Base-by-base conservation (phyloP, 73 alveolate genomes). In the Paramecium biaurelia region DNA sequence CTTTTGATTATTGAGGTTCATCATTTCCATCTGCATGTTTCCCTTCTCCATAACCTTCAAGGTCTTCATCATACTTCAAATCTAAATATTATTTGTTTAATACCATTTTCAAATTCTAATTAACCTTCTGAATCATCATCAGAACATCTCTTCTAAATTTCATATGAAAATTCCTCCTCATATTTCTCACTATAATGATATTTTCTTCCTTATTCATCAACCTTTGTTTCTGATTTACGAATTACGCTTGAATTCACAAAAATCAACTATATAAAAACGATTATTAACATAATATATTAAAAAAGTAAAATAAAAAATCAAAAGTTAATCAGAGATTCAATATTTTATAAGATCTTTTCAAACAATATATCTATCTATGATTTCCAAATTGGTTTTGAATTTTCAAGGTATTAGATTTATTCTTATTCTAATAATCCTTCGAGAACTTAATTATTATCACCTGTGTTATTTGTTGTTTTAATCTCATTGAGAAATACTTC, bases 171-270 rank as follows among this genome's bases (percentile, higher is more conserved):
- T 32, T 63, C 84, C 84, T 63, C 84, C 45, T 63, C 84, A 24
- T 63, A 63, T 32, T 26, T 63, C 45, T 63, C 84, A 63, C 84
- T 63, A 30, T 63, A 63, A 63, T 63, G 84, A 32, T 63, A 63
- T 9, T 32, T 63, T 30, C 84, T 26, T 12, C 84, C 84, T 24
- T 63, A 63, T 26, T 63, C 84, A 32, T 63, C 84, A 1, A 63
- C 47, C 11, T 63, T 63, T 30, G 84, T 63, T 63, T 63, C 84
- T 6, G 84, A 63, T 63, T 26, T 63, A 14, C 84, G 43, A 14
- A 26, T 32, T 5, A 63, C 84, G 26, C 84, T 63, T 7, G 84
- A 26, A 63, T 63, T 63, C 15, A n/a, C 21, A 12, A 63, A 63
- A 63, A 26, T 7, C 21, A 63, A 63, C 30, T 2, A 63, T 11